A percentile compares a stretch with the other conserved stretches of the same genome.
phyloP scores from a whole-genome alignment of 1,284 basidiomycete species.

The Cutaneotrichosporon dermatis region DNA sequence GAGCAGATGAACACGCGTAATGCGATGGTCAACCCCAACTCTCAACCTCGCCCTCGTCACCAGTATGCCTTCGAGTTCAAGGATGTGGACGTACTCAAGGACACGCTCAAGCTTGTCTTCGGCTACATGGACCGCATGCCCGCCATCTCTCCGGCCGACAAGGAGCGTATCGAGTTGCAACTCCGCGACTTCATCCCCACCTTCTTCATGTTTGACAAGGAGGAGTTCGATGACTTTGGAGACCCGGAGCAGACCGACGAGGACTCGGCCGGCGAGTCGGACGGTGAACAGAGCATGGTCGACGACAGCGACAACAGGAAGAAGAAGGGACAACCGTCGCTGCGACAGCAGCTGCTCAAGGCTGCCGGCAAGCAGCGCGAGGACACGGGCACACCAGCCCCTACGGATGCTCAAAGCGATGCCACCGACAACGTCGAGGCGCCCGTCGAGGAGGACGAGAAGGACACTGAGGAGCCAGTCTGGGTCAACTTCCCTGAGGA shows the following conservation, averaged over 20 bases:
- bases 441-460: constrained; percentile 45
- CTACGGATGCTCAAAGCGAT: constrained; percentile 1
- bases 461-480: constrained; percentile 46
- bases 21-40: constrained; percentile 62
- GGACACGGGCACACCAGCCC: constrained; percentile 37
- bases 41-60: constrained; percentile 46
- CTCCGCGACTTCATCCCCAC: constrained; percentile 78
- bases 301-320: constrained; percentile 47
- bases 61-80: constrained; percentile 78
- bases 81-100: constrained; percentile 76
- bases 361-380: constrained; percentile 58
- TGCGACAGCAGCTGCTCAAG: constrained; percentile 72
- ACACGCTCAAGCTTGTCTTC: constrained; percentile 83
- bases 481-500: constrained; percentile 32
- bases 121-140: constrained; percentile 82
- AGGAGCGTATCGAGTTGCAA: constrained; percentile 78
- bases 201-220: constrained; percentile 69
- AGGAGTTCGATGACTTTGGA: constrained; percentile 73
- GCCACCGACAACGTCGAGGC: constrained; percentile 33
- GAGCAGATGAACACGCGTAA: constrained; percentile 71
- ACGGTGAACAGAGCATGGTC: constrained; percentile 45
- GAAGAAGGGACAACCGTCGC: constrained; percentile 52
- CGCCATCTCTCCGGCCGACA: constrained; percentile 70
- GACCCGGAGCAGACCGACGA: constrained; percentile 60
- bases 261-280: constrained; percentile 57